A percentile compares a stretch with the other conserved stretches of the same genome.
Evolutionary conservation across 202 grass and related monocot genomes (phyloP).

Genomic region (Schoenoplectus triqueter): DNA sequence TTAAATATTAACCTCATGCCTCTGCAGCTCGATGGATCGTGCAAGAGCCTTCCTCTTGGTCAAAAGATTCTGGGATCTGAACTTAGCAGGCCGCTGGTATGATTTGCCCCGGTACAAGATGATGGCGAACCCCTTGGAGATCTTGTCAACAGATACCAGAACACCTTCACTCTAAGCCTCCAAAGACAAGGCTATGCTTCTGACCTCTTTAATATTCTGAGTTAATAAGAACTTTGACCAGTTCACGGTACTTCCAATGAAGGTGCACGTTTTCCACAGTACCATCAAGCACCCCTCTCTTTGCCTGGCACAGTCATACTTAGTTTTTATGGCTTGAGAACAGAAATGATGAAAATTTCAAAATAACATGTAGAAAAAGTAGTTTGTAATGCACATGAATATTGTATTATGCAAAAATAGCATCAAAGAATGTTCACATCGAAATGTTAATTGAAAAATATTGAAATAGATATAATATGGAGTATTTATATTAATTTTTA

Average conservation of each 20-base stretch:
- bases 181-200: conserved; percentile 64
- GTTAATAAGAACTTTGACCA: conserved; percentile 79
- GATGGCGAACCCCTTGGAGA: conserved; percentile 84
- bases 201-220: conserved; percentile 61
- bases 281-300: conserved; percentile 87
- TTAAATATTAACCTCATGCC: conserved; percentile 60
- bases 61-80: conserved; percentile 78
- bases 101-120: conserved; percentile 75
- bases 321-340: background rate
- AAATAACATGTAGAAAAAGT: no score
- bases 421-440: no score
- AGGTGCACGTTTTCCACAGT: conserved; percentile 91
- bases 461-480: no score
- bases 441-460: no score
- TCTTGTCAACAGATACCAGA: conserved; percentile 82
- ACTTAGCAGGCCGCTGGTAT: conserved; percentile 53
- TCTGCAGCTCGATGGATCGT: conserved; percentile 76
- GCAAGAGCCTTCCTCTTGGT: conserved; percentile 80
- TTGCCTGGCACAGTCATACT: conserved; percentile 54
- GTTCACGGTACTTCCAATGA: conserved; percentile 91
- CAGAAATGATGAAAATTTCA: no score
- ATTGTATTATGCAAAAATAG: no score
- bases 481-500: no score
- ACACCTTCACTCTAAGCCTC: conserved; percentile 80
- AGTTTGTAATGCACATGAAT: no score